Evolutionary conservation across 1,139 yeast species (phyloP).

Genomic region (Nakaseomyces nivariensis): DNA sequence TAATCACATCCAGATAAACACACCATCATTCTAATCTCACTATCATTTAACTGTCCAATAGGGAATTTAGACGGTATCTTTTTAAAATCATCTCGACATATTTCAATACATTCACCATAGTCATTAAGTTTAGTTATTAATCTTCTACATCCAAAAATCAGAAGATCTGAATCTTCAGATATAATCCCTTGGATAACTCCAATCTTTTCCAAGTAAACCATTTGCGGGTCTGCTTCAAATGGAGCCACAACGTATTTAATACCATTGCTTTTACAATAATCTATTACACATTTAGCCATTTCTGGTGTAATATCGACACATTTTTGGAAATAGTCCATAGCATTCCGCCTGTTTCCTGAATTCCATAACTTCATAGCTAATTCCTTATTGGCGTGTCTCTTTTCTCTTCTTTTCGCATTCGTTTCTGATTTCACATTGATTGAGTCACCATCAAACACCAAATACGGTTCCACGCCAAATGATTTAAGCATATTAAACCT

Average conservation of each 20-base stretch:
- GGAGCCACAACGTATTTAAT: slow-evolving; percentile 88
- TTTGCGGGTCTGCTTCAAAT: slow-evolving; percentile 95
- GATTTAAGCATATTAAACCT: slow-evolving; percentile 56
- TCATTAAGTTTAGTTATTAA: slow-evolving; percentile 77
- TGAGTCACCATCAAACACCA: slow-evolving; percentile 90
- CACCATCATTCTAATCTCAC: slow-evolving; percentile 67
- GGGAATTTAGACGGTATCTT: slow-evolving; percentile 35
- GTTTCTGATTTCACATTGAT: slow-evolving; percentile 73
- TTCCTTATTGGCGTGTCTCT: slow-evolving; percentile 47
- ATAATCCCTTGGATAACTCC: slow-evolving; percentile 78
- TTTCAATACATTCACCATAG: slow-evolving; percentile 63
- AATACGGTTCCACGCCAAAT: slow-evolving; percentile 68
- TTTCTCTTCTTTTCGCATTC: slow-evolving; percentile 50
- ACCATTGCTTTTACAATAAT: slow-evolving; percentile 47
- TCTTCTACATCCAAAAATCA: slow-evolving; percentile 74
- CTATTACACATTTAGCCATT: slow-evolving; percentile 83
- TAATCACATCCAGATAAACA: slow-evolving; percentile 94
- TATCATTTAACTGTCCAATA: slow-evolving; percentile 39
- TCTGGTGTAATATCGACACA: slow-evolving; percentile 82
- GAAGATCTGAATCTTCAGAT: slow-evolving; percentile 89
- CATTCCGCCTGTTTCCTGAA: slow-evolving; percentile 47
- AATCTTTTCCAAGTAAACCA: slow-evolving; percentile 74
- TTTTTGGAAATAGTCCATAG: slow-evolving; percentile 62
- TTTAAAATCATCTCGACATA: slow-evolving; percentile 46
- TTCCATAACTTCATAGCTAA: slow-evolving; percentile 43